Percentiles rank a stretch among this genome's conserved stretches.
Evolutionary conservation across 2,329 filamentous ascomycete species (phyloP).

Genomic region (Furcasterigmium furcatum): DNA sequence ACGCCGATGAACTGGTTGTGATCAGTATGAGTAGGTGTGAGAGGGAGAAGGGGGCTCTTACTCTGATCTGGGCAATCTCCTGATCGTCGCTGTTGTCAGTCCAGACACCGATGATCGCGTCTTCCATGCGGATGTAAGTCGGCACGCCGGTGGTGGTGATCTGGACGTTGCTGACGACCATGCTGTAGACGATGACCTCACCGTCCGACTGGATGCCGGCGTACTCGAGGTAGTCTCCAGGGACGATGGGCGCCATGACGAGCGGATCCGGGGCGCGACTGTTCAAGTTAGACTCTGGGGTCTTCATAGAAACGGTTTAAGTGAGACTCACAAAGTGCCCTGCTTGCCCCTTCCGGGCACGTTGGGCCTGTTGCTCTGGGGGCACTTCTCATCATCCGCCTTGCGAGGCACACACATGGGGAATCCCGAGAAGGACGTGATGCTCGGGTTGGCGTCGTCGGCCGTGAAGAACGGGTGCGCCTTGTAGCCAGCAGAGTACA

Average conservation of each 20-base stretch:
- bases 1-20: conserved; percentile 29
- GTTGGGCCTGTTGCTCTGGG: conserved; percentile 28
- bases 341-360: conserved; percentile 8
- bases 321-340: conserved; percentile 10
- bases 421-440: conserved; percentile 44
- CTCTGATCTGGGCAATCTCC: conserved; percentile 27
- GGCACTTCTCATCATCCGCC: conserved; percentile 27
- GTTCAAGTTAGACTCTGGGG: conserved; percentile 4
- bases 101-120: conserved; percentile 34
- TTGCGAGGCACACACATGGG: conserved; percentile 49
- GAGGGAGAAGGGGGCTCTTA: background rate
- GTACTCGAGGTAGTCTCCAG: conserved; percentile 36
- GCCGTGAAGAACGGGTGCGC: conserved; percentile 37
- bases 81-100: conserved; percentile 23
- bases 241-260: conserved; percentile 33
- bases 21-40: background rate
- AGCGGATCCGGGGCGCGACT: conserved; percentile 28
- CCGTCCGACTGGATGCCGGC: conserved; percentile 25
- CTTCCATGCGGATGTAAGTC: conserved; percentile 37
- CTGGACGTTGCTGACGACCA: conserved; percentile 33
- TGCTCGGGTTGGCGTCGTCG: conserved; percentile 42
- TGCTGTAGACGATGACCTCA: conserved; percentile 31
- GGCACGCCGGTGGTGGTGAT: conserved; percentile 27
- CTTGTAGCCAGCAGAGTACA: conserved; percentile 32
- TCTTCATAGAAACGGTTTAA: background rate